A percentile compares a stretch with the other conserved stretches of the same genome.
phyloP scores from a whole-genome alignment of 139 green algal genomes.

The Zygnema circumcarinatum region DNA sequence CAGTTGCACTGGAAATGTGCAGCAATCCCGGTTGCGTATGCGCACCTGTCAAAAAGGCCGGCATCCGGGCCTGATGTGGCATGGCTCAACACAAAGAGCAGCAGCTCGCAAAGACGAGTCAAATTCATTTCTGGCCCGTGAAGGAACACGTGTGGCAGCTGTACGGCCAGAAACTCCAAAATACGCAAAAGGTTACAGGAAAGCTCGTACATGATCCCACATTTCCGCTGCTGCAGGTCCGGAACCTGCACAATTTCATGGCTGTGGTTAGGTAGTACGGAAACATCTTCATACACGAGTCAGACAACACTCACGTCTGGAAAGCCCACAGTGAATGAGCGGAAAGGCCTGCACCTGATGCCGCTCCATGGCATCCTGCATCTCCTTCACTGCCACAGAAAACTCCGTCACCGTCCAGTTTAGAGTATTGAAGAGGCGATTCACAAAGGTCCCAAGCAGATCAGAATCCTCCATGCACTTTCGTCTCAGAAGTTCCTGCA shows the following conservation, averaged over 20 bases:
- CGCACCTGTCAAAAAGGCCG: constrained; percentile 54
- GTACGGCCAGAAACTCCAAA: constrained; percentile 76
- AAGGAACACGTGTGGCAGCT: constrained; percentile 64
- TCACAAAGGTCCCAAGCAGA: constrained; percentile 76
- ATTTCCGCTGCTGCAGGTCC: constrained; percentile 66
- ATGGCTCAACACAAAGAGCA: constrained; percentile 81
- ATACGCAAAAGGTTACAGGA: constrained; percentile 74
- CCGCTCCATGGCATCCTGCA: constrained; percentile 14
- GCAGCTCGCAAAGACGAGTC: constrained; percentile 75
- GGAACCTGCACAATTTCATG: constrained; percentile 7
- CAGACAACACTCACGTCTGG: no score
- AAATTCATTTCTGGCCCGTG: constrained; percentile 66
- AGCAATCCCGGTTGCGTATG: no score
- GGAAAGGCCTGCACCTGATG: no score
- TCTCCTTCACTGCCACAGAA: constrained; percentile 68
- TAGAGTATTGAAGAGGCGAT: constrained; percentile 83
- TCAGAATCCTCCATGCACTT: constrained; percentile 48
- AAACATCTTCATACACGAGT: no score
- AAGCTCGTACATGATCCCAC: constrained; percentile 78
- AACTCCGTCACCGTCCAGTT: constrained; percentile 89
- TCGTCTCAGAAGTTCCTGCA: constrained; percentile 60
- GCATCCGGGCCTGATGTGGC: constrained; percentile 36
- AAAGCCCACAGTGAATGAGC: no score
- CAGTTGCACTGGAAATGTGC: no score
- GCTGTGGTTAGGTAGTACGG: neutral